Conservation (phyloP, 176 grass and related monocot genomes). For the Thalia dealbata region DNA sequence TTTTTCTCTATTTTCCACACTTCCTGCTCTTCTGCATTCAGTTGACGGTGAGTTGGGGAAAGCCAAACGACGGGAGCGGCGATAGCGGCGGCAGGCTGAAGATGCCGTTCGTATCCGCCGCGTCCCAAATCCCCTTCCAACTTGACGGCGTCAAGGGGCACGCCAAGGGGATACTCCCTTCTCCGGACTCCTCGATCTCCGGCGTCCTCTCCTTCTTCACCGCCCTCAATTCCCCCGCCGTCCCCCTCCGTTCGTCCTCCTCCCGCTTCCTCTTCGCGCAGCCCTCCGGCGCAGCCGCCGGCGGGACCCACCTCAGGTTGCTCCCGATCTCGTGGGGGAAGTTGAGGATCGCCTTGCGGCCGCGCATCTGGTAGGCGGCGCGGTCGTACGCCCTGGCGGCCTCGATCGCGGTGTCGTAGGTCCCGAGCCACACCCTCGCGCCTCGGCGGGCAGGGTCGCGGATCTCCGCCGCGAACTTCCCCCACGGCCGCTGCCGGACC, state of each 20-base stretch:
- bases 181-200: not conserved
- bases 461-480: slow-evolving; percentile 94
- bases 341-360: slow-evolving; percentile 87
- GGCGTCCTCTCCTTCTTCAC: not conserved
- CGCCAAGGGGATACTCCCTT: not conserved
- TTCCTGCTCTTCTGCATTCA: slow-evolving; percentile 1
- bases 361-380: slow-evolving; percentile 91
- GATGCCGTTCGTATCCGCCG: slow-evolving; percentile 22
- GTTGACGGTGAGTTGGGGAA: slow-evolving; percentile 21
- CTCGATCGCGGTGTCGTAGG: slow-evolving; percentile 87
- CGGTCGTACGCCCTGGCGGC: slow-evolving; percentile 80
- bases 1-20: not conserved
- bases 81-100: slow-evolving; percentile 27
- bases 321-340: slow-evolving; percentile 32
- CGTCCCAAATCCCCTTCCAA: slow-evolving; percentile 21
- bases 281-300: not conserved
- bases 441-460: slow-evolving; percentile 84
- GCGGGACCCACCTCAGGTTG: not conserved
- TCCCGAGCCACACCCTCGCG: slow-evolving; percentile 86
- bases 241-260: not conserved
- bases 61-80: slow-evolving; percentile 5
- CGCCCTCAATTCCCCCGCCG: not conserved
- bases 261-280: slow-evolving; percentile 5
- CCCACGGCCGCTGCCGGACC: slow-evolving; percentile 91
- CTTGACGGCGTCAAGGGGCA: slow-evolving; percentile 22